Conservation (phyloP, 2,329 filamentous ascomycete species). For the Penicillium occitanis region DNA sequence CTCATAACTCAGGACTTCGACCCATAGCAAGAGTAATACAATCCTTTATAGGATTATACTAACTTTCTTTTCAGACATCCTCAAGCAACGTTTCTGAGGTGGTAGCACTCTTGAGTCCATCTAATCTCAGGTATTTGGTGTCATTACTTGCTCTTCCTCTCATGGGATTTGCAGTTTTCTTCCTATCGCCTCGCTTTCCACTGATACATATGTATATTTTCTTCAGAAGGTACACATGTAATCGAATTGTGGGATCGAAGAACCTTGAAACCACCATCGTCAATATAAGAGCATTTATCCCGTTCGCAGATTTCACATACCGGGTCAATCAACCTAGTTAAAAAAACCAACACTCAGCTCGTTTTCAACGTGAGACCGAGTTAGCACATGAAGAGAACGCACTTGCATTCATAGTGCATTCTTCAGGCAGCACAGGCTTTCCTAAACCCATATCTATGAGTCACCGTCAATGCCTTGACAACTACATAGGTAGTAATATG, state of each 20-base stretch:
- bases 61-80: background rate
- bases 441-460: too few relatives aligned
- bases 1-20: slow-evolving; percentile 26
- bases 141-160: slow-evolving; percentile 5
- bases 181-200: slow-evolving; percentile 12
- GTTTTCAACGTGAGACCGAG: too few relatives aligned
- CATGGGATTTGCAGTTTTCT: slow-evolving; percentile 12
- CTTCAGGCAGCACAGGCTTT: too few relatives aligned
- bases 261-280: background rate
- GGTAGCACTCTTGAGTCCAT: slow-evolving; percentile 2
- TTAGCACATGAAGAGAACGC: too few relatives aligned
- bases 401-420: too few relatives aligned
- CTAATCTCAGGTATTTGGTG: slow-evolving; percentile 6
- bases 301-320: background rate
- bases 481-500: too few relatives aligned
- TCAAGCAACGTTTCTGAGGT: background rate
- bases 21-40: slow-evolving; percentile 9
- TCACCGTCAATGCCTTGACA: too few relatives aligned
- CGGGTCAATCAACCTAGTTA: background rate
- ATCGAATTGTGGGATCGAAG: background rate
- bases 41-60: background rate
- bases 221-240: background rate
- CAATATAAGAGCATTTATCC: background rate
- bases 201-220: slow-evolving; percentile 1
- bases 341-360: too few relatives aligned